These are phyloP conservation scores for Rhizophlyctis rosea DNA, from an alignment of 192 early-diverging fungal species.

Conservation along the genomic window DNA sequence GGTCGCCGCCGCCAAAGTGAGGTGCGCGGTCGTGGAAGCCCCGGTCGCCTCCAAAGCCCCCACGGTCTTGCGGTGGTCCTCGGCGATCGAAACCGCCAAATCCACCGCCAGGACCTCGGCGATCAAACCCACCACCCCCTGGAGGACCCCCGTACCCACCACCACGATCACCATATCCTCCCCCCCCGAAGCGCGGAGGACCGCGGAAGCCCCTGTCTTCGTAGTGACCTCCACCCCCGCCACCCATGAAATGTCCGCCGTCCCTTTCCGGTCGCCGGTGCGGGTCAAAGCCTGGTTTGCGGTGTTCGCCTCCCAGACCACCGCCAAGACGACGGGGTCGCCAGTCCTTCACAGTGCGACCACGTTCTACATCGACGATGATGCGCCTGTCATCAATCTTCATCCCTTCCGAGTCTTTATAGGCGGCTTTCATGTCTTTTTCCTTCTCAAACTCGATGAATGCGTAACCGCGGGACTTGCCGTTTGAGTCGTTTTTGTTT, in stretches of 20 bases:
- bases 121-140: conserved; percentile 17
- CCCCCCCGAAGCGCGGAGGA: conserved; percentile 31
- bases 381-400: conserved; percentile 82
- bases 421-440: conserved; percentile 75
- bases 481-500: conserved; percentile 45
- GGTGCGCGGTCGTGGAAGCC: conserved; percentile 17
- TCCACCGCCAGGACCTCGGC: conserved; percentile 28
- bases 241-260: no score
- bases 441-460: conserved; percentile 95
- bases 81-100: conserved; percentile 23
- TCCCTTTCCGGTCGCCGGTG: conserved; percentile 8
- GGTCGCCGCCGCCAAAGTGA: conserved; percentile 35
- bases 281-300: conserved; percentile 33
- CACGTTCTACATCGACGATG: conserved; percentile 93
- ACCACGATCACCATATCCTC: conserved; percentile 28
- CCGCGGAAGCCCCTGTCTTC: conserved; percentile 23
- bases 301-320: conserved; percentile 68
- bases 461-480: conserved; percentile 86
- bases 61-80: conserved; percentile 20
- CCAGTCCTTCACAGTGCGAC: conserved; percentile 96
- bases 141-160: no score
- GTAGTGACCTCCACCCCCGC: conserved; percentile 24
- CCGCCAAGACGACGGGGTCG: conserved; percentile 80
- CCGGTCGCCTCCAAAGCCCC: conserved; percentile 11
- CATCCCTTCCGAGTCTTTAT: conserved; percentile 83